Conservation (phyloP, 2,329 filamentous ascomycete species). For the Colletotrichum paranaense region DNA sequence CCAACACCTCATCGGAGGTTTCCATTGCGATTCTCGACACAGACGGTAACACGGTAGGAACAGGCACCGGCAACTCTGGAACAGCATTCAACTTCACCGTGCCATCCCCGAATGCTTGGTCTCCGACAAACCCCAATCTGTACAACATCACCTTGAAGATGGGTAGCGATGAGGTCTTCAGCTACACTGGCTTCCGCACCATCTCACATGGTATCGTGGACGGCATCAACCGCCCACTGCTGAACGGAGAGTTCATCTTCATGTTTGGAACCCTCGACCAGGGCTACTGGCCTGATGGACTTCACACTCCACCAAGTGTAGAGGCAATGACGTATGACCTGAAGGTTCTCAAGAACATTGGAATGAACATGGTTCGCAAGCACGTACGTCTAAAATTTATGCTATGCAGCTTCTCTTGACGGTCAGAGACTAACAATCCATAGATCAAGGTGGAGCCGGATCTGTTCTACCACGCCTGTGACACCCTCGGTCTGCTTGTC, state of each 20-base stretch:
- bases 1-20: conserved; percentile 47
- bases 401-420: not conserved
- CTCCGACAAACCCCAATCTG: conserved; percentile 69
- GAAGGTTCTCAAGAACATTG: conserved; percentile 70
- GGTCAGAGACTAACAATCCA: conserved; percentile 33
- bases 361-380: conserved; percentile 78
- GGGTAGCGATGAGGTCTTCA: conserved; percentile 64
- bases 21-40: conserved; percentile 49
- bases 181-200: conserved; percentile 78
- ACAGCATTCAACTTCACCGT: conserved; percentile 66
- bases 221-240: conserved; percentile 68
- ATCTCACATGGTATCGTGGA: conserved; percentile 66
- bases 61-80: conserved; percentile 57
- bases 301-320: conserved; percentile 72
- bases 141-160: conserved; percentile 72
- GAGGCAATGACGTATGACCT: conserved; percentile 78
- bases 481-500: conserved; percentile 72
- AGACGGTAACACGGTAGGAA: conserved; percentile 54
- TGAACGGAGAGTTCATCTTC: conserved; percentile 78
- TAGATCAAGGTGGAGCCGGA: conserved; percentile 75
- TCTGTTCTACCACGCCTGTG: conserved; percentile 75
- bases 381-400: conserved; percentile 59
- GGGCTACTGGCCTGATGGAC: conserved; percentile 77
- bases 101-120: conserved; percentile 69
- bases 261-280: conserved; percentile 77